Base-by-base conservation (phyloP, 768 basidiomycete genomes). In the Naganishia kalamii region DNA sequence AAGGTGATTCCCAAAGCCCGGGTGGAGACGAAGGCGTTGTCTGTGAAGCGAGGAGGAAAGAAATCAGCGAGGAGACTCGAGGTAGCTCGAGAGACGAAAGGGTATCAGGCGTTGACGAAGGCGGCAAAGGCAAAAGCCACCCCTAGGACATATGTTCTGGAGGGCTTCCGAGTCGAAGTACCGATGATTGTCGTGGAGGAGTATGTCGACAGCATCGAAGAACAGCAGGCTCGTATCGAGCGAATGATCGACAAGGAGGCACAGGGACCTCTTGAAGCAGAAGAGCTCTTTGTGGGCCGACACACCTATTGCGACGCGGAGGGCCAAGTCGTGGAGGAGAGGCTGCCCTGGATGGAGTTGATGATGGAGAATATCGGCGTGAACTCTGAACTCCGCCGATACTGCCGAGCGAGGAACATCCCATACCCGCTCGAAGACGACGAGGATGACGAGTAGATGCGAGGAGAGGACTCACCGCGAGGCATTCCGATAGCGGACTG, bases 41-140 rank as follows among this genome's bases (percentile, higher is more conserved):
- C 7, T 6, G 32, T 30, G 15, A 32, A 35, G 51, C 29, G 19
- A 10, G 51, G n/a, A 32, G 13, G 37, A 10, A 40, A 41, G 37
- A 41, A 6, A 27, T 44, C 43, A 40, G 37, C 32, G 33, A 33
- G 12, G 54, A n/a, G 35, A 8, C 33, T 35, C 12, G 23, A 40
- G 23, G 21, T n/a, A 21, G 27, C 37, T 33, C 23, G 35, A 3
- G 37, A 40, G 37, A 40, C 10, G 37, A 13, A 33, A 19, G 23
- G 54, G 35, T 57, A 57, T 37, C 37, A 37, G 33, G 10, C 13
- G 54, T 27, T 37, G n/a, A 57, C 54, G 21, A 57, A 40, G 54
- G 8, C 54, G 19, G n/a, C 23, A 10, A 41, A 1, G 8, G 33
- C 37, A 23, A 57, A 57, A 35, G 21, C 27, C 21, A n/a, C 37